Evolutionary conservation across 2,329 filamentous ascomycete species (phyloP), one percentile per base, ranked within the genome.

Genomic region (Cordyceps cicadae): DNA sequence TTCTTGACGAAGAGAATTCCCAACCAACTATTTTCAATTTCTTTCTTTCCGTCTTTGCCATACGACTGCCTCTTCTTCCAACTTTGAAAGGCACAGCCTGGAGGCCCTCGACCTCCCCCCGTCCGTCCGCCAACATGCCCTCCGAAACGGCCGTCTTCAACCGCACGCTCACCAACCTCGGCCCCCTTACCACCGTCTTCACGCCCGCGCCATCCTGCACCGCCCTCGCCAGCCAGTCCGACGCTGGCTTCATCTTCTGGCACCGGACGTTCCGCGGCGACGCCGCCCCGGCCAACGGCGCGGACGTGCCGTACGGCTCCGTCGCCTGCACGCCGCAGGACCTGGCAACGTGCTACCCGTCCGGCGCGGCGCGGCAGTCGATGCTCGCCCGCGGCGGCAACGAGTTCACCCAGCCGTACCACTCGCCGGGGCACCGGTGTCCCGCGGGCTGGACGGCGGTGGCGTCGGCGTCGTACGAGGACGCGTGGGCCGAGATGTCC

Each of bases 261-360:
- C 5, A 26, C 21, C 21, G 19, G 21, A 15, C 15, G 15, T 19
- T 19, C 15, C 4, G 43, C 37, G 52, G 12, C 37, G 17, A 3
- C 37, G 19, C 1, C 37, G 19, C 1, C 8, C 19, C 14, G 2
- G 19, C 21, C 21, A n/a, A 43, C 52, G 34, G 34, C 37, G 12
- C 6, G 2, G 9, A 41, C 9, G 12, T 41, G 1, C 37, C 39
- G 9, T 54, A 29, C 39, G 52, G 52, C 21, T 24, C 37, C 21
- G 52, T 54, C 21, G 37, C 37, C 21, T 54, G 52, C 52, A 54
- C 37, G 52, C 37, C 52, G 52, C 52, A 54, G 21, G 52, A 54
- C 21, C 21, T 54, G 14, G 52, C 37, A 12, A 32, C 34, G 19
- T 54, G 52, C 24, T 29, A 29, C 4, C 52, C 52, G 19, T 14